A percentile compares a stretch with the other conserved stretches of the same genome.
Conservation (phyloP, 2,329 filamentous ascomycete species). For the Aspergillus hiratsukae region DNA sequence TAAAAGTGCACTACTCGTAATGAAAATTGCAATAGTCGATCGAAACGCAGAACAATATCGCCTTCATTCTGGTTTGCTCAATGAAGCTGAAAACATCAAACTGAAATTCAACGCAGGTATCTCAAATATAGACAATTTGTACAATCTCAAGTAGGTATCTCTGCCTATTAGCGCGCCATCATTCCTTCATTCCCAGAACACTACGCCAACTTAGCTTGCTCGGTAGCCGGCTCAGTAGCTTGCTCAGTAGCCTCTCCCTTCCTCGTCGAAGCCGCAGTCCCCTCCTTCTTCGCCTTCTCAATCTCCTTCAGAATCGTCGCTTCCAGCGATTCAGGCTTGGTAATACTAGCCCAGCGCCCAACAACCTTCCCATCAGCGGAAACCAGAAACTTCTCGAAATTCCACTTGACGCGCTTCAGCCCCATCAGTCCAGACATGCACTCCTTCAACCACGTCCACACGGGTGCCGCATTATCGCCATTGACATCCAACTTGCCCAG, state of each 20-base stretch:
- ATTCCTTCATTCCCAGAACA: neutral
- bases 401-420: slow-evolving; percentile 94
- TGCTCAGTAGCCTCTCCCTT: slow-evolving; percentile 7
- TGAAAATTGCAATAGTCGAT: no score
- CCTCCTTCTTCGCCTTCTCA: slow-evolving; percentile 47
- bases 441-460: slow-evolving; percentile 71
- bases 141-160: slow-evolving; percentile 8
- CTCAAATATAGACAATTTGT: neutral
- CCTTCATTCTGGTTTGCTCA: no score
- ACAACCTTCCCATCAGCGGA: slow-evolving; percentile 81
- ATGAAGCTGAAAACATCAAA: no score
- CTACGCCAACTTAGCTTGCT: slow-evolving; percentile 22
- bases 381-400: slow-evolving; percentile 98
- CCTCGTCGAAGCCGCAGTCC: slow-evolving; percentile 21
- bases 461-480: slow-evolving; percentile 70
- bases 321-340: slow-evolving; percentile 80
- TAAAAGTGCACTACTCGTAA: no score
- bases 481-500: slow-evolving; percentile 93
- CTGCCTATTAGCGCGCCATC: slow-evolving; percentile 1
- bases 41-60: no score
- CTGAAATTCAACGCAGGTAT: neutral
- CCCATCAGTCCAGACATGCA: slow-evolving; percentile 78
- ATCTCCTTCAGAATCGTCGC: slow-evolving; percentile 70
- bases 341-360: slow-evolving; percentile 79
- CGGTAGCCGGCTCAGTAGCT: slow-evolving; percentile 8